Evolutionary conservation across 2,329 filamentous ascomycete species (phyloP).

Genomic region (Ascochyta viciae-villosae): DNA sequence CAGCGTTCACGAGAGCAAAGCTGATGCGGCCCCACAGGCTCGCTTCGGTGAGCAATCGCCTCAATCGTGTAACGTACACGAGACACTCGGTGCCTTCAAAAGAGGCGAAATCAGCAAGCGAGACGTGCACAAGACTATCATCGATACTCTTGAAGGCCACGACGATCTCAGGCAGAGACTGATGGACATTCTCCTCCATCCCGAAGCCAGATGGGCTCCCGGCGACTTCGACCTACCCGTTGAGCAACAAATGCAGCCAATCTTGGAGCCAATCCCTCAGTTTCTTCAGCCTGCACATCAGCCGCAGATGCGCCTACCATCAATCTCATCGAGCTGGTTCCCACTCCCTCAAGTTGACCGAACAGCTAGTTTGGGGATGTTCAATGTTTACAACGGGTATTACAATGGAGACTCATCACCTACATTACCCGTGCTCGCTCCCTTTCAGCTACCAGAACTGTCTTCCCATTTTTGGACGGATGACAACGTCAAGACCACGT

Average conservation of each 20-base stretch:
- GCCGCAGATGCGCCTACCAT: slow-evolving; percentile 30
- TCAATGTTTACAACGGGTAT: background rate
- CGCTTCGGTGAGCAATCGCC: slow-evolving; percentile 34
- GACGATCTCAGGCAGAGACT: slow-evolving; percentile 33
- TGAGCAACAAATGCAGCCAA: background rate
- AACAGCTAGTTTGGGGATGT: background rate
- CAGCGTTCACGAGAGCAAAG: background rate
- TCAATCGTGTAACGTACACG: slow-evolving; percentile 24
- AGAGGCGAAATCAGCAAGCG: slow-evolving; percentile 29
- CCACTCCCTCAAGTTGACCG: slow-evolving; percentile 2
- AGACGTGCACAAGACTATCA: slow-evolving; percentile 27
- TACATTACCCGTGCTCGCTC: background rate
- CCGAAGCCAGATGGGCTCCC: slow-evolving; percentile 29
- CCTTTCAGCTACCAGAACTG: background rate
- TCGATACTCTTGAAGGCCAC: slow-evolving; percentile 24
- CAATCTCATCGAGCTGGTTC: slow-evolving; percentile 23
- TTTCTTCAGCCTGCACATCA: slow-evolving; percentile 38
- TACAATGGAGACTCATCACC: background rate
- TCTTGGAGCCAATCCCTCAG: slow-evolving; percentile 16
- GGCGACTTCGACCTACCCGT: slow-evolving; percentile 27
- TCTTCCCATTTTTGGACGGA: background rate
- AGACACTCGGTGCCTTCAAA: slow-evolving; percentile 28
- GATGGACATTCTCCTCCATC: slow-evolving; percentile 30
- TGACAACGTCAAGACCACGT: background rate
- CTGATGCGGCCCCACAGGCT: slow-evolving; percentile 16